phyloP scores from a whole-genome alignment of 352 stramenopile species.

The Phytophthora sansomeana region DNA sequence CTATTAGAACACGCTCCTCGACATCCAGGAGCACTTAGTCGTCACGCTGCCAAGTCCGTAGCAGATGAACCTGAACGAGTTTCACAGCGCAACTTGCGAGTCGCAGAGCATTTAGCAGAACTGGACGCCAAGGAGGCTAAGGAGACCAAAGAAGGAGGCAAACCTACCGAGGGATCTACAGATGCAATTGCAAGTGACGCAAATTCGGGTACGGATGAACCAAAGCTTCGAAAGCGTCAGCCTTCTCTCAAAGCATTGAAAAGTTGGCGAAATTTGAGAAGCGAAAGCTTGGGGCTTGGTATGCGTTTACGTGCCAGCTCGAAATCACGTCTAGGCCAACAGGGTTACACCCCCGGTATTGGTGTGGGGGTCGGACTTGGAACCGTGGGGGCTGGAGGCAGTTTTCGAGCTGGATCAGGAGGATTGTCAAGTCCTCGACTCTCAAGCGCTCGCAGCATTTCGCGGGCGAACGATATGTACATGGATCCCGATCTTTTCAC shows the following conservation, averaged over 20 bases:
- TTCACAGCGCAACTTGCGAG: constrained; percentile 64
- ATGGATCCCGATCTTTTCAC: constrained; percentile 14
- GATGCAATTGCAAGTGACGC: constrained; percentile 43
- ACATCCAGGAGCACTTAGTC: constrained; percentile 17
- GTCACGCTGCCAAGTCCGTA: constrained; percentile 20
- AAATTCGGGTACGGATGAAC: constrained; percentile 40
- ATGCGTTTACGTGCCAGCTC: constrained; percentile 23
- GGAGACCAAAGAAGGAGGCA: neutral
- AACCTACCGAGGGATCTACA: constrained; percentile 7
- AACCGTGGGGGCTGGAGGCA: constrained; percentile 15
- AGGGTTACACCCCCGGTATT: constrained; percentile 24
- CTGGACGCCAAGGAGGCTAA: constrained; percentile 7
- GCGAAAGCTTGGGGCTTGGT: constrained; percentile 18
- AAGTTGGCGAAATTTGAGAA: constrained; percentile 59
- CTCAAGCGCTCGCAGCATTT: constrained; percentile 19
- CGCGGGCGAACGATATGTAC: constrained; percentile 11
- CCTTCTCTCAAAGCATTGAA: constrained; percentile 40
- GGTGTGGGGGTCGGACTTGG: constrained; percentile 19
- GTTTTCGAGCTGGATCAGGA: constrained; percentile 12
- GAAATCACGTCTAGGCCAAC: constrained; percentile 15
- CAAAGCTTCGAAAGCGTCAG: constrained; percentile 43
- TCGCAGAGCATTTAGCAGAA: constrained; percentile 19
- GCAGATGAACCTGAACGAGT: constrained; percentile 69
- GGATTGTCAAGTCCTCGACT: constrained; percentile 10
- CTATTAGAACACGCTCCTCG: neutral